Percentiles rank a stretch among this genome's conserved stretches.
These are phyloP conservation scores for Plasmodium adleri DNA, from an alignment of 169 alveolate species.

Conservation along the genomic window DNA sequence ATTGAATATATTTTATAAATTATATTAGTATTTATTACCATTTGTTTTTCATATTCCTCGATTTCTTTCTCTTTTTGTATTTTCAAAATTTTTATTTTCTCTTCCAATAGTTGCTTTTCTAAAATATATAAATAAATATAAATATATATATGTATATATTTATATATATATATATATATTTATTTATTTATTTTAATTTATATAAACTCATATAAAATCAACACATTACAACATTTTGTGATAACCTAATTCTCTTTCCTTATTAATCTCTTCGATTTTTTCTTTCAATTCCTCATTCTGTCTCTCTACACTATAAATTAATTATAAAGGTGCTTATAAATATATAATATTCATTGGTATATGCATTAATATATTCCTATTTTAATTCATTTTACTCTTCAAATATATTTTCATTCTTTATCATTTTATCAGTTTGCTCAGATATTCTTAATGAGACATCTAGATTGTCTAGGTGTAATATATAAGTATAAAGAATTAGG, in stretches of 20 bases:
- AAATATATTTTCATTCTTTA: conserved; percentile 43
- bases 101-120: conserved; percentile 50
- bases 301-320: conserved; percentile 9
- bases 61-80: conserved; percentile 21
- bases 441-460: conserved; percentile 42
- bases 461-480: conserved; percentile 23
- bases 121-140: background rate
- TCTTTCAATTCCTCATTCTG: conserved; percentile 51
- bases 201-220: too few relatives aligned
- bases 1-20: background rate
- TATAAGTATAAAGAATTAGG: too few relatives aligned
- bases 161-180: background rate
- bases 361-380: background rate
- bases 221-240: too few relatives aligned
- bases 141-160: too few relatives aligned
- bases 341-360: background rate
- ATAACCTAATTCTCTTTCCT: conserved; percentile 57
- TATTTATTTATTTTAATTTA: background rate
- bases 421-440: conserved; percentile 50
- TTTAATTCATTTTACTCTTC: conserved; percentile 31
- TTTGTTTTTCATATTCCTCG: conserved; percentile 29
- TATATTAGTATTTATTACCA: conserved; percentile 7
- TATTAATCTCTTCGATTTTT: conserved; percentile 40
- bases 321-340: background rate
- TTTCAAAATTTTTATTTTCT: conserved; percentile 41